A percentile compares a stretch with the other conserved stretches of the same genome.
Evolutionary conservation across 768 basidiomycete species (phyloP).

Genomic region (Boletales sp.): DNA sequence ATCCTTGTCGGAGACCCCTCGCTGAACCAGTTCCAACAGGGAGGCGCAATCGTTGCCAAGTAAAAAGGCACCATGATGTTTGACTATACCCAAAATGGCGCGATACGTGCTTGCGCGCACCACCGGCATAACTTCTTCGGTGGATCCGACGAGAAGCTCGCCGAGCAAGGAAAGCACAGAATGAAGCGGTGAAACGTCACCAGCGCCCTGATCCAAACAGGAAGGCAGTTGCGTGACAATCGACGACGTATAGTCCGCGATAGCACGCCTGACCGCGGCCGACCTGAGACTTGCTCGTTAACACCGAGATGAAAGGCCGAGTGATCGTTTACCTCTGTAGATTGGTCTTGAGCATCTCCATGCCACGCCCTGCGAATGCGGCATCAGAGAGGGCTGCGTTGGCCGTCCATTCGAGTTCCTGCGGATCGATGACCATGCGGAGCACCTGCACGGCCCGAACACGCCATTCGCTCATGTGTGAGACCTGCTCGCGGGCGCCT

Average conservation of each 20-base stretch:
- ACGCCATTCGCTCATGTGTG: constrained; percentile 16
- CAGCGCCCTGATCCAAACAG: constrained; percentile 1
- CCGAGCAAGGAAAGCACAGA: constrained; percentile 32
- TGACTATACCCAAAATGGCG: constrained; percentile 39
- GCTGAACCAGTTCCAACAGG: constrained; percentile 38
- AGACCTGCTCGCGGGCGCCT: background rate
- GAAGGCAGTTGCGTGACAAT: constrained; percentile 10
- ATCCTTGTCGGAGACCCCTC: constrained; percentile 51
- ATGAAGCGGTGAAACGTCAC: constrained; percentile 24
- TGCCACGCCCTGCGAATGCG: constrained; percentile 40
- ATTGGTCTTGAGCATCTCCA: constrained; percentile 43
- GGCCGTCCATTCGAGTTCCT: constrained; percentile 53
- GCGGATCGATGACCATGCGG: constrained; percentile 42
- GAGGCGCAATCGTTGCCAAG: constrained; percentile 30
- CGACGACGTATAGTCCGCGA: constrained; percentile 23
- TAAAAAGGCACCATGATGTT: constrained; percentile 36
- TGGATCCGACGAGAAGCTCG: constrained; percentile 42
- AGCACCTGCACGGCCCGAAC: constrained; percentile 26
- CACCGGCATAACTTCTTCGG: constrained; percentile 41
- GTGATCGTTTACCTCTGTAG: constrained; percentile 37
- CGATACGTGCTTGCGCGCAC: constrained; percentile 45
- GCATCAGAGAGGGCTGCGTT: constrained; percentile 41
- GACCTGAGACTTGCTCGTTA: constrained; percentile 15
- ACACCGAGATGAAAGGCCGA: background rate
- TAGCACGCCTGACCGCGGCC: constrained; percentile 11